A percentile compares a stretch with the other conserved stretches of the same genome.
Conservation (phyloP, 2,329 filamentous ascomycete genomes). For the Aspergillus vadensis region DNA sequence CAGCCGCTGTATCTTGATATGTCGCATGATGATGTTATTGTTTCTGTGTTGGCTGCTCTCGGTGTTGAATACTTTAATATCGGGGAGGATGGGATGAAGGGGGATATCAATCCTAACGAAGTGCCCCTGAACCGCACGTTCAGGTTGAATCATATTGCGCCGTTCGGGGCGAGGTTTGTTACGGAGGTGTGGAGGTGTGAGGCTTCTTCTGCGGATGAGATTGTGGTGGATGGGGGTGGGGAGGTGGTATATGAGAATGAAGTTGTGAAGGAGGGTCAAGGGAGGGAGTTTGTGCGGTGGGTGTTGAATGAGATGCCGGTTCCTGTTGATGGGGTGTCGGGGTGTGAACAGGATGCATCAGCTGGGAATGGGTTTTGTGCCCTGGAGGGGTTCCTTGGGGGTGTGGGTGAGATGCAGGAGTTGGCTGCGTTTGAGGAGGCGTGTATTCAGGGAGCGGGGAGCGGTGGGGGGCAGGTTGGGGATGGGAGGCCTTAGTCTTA, state of each 20-base stretch:
- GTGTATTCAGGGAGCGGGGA: constrained; percentile 33
- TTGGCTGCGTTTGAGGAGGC: constrained; percentile 33
- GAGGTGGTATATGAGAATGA: constrained; percentile 28
- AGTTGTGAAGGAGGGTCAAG: too few relatives aligned
- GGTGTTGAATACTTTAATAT: constrained; percentile 56
- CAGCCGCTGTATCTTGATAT: constrained; percentile 57
- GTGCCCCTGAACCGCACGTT: constrained; percentile 53
- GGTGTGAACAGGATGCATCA: constrained; percentile 18
- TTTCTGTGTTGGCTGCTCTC: constrained; percentile 54
- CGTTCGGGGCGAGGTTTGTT: constrained; percentile 57
- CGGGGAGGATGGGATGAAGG: constrained; percentile 29
- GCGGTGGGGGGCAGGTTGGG: constrained; percentile 27
- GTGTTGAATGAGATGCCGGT: constrained; percentile 34
- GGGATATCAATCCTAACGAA: constrained; percentile 12
- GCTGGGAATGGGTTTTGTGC: constrained; percentile 33
- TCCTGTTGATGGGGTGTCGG: constrained; percentile 30
- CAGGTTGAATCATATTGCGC: constrained; percentile 54
- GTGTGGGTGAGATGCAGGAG: constrained; percentile 26
- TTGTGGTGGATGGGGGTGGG: constrained; percentile 42
- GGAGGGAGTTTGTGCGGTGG: constrained; percentile 32
- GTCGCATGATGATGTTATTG: constrained; percentile 56
- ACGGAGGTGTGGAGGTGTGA: constrained; percentile 60
- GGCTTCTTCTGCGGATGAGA: constrained; percentile 16
- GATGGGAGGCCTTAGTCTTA: constrained; percentile 22
- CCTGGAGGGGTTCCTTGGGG: constrained; percentile 29